Conservation (phyloP, 768 basidiomycete species). For the Pulveroboletus sp. region DNA sequence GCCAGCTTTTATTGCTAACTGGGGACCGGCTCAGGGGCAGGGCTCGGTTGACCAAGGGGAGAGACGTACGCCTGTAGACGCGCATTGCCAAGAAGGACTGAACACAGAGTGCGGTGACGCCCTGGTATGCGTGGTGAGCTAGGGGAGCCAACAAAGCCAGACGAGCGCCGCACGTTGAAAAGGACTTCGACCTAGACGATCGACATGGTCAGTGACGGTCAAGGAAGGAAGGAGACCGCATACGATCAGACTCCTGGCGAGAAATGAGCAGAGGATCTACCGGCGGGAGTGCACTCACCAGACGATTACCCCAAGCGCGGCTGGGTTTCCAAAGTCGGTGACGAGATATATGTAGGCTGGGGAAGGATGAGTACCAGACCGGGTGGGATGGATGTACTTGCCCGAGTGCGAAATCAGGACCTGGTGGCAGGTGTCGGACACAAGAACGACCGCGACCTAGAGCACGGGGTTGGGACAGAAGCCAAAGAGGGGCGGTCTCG, state of each 20-base stretch:
- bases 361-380: neutral
- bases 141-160: neutral
- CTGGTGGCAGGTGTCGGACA: slow-evolving; percentile 55
- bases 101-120: slow-evolving; percentile 51
- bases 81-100: slow-evolving; percentile 54
- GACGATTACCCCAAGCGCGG: slow-evolving; percentile 35
- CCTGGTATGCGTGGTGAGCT: slow-evolving; percentile 13
- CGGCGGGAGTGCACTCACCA: slow-evolving; percentile 34
- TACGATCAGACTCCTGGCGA: slow-evolving; percentile 25
- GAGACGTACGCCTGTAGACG: slow-evolving; percentile 44
- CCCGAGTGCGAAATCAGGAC: slow-evolving; percentile 52
- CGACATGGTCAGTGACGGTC: neutral
- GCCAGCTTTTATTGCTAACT: slow-evolving; percentile 50
- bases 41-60: neutral
- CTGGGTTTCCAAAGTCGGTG: slow-evolving; percentile 32
- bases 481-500: neutral
- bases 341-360: slow-evolving; percentile 49
- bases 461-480: neutral
- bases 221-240: neutral
- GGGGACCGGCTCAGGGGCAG: slow-evolving; percentile 11
- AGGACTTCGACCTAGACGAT: slow-evolving; percentile 44
- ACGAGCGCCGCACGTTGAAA: slow-evolving; percentile 39
- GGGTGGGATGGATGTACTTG: slow-evolving; percentile 14
- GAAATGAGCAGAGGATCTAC: neutral
- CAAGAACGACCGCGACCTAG: slow-evolving; percentile 49